Evolutionary conservation across 306 rosid species (phyloP).

Genomic region (Luffa aegyptiaca): DNA sequence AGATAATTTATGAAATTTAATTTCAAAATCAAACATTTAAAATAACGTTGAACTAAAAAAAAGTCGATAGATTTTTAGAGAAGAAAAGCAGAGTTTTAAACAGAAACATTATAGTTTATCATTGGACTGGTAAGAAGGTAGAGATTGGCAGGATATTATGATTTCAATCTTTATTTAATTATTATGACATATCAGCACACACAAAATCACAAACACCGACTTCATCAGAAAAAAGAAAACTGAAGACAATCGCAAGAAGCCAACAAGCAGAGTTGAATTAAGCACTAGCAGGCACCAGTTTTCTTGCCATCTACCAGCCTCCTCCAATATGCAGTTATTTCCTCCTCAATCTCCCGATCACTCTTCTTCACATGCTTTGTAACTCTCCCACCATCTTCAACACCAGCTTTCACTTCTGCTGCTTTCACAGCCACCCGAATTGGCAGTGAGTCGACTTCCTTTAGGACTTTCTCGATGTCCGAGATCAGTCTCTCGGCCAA

Average conservation of each 20-base stretch:
- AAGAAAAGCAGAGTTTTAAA: no score
- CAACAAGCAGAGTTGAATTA: neutral
- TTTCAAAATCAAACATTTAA: no score
- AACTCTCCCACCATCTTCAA: slow-evolving; percentile 22
- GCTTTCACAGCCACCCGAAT: slow-evolving; percentile 13
- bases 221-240: neutral
- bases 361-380: slow-evolving; percentile 25
- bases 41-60: no score
- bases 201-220: neutral
- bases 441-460: slow-evolving; percentile 41
- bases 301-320: slow-evolving; percentile 31
- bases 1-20: no score
- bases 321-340: slow-evolving; percentile 44
- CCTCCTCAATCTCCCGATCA: slow-evolving; percentile 23
- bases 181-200: neutral
- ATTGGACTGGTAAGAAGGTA: neutral
- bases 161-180: neutral
- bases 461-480: slow-evolving; percentile 54
- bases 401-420: slow-evolving; percentile 33
- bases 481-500: slow-evolving; percentile 64
- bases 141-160: neutral
- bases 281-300: slow-evolving; percentile 47
- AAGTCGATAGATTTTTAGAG: no score
- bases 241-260: neutral
- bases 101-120: no score